Evolutionary conservation across 129 eudicot genomes (phyloP).

Genomic region (Chrysanthemum lavandulifolium): DNA sequence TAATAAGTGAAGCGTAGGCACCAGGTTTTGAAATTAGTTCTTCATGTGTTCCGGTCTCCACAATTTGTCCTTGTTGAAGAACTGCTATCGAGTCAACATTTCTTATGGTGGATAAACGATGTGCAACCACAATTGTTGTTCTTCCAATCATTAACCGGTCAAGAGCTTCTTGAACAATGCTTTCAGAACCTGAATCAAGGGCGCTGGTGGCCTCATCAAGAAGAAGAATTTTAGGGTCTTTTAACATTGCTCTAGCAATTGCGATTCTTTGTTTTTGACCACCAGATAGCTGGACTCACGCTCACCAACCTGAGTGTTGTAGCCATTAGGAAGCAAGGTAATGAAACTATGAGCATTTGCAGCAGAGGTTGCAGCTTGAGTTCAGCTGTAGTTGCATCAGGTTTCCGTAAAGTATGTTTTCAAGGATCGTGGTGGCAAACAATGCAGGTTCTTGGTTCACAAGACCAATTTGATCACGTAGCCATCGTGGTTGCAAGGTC

Average conservation of each 20-base stretch:
- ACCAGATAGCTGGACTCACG: slow-evolving; percentile 92
- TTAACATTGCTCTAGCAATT: slow-evolving; percentile 94
- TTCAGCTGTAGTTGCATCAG: slow-evolving; percentile 76
- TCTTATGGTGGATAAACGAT: slow-evolving; percentile 92
- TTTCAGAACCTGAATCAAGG: slow-evolving; percentile 87
- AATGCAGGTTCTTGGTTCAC: slow-evolving; percentile 99
- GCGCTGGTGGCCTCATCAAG: slow-evolving; percentile 98
- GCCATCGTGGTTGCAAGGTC: slow-evolving; percentile 80
- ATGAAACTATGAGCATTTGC: slow-evolving; percentile 97
- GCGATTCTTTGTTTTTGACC: slow-evolving; percentile 98
- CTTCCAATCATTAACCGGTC: slow-evolving; percentile 94
- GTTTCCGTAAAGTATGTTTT: slow-evolving; percentile 87
- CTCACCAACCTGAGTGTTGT: slow-evolving; percentile 98
- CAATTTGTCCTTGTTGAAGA: slow-evolving; percentile 87
- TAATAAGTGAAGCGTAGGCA: slow-evolving; percentile 77
- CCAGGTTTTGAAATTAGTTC: slow-evolving; percentile 82
- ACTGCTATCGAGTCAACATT: slow-evolving; percentile 91
- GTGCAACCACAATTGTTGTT: slow-evolving; percentile 94
- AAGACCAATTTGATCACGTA: slow-evolving; percentile 88
- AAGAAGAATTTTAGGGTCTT: slow-evolving; percentile 86
- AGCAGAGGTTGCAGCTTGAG: slow-evolving; percentile 86
- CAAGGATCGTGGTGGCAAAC: slow-evolving; percentile 96
- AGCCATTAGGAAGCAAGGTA: slow-evolving; percentile 85
- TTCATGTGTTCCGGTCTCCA: slow-evolving; percentile 92
- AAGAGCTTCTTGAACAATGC: slow-evolving; percentile 95